phyloP scores from a whole-genome alignment of 768 basidiomycete genomes.

The Podaxis sp. region DNA sequence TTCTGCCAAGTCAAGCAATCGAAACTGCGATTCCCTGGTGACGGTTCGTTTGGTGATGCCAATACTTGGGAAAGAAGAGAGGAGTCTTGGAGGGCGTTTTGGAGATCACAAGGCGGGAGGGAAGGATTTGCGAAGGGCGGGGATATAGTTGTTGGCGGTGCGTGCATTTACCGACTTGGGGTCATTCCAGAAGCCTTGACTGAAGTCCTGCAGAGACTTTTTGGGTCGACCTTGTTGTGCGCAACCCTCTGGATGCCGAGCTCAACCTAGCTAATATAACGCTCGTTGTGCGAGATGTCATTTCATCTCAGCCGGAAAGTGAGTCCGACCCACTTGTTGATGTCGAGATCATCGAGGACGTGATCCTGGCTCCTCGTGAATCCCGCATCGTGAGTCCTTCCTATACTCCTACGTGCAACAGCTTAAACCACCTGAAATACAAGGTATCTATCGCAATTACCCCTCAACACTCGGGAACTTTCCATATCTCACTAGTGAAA shows the following conservation, averaged over 20 bases:
- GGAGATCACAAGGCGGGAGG: constrained; percentile 47
- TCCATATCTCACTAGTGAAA: constrained; percentile 52
- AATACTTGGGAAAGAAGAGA: constrained; percentile 63
- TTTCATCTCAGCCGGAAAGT: constrained; percentile 22
- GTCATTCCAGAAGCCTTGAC: not conserved
- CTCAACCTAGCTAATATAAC: constrained; percentile 64
- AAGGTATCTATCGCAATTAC: constrained; percentile 65
- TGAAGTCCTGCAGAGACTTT: constrained; percentile 51
- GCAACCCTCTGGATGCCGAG: constrained; percentile 72
- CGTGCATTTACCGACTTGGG: constrained; percentile 9
- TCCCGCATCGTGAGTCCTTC: constrained; percentile 49
- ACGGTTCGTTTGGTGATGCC: constrained; percentile 37
- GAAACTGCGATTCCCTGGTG: constrained; percentile 50
- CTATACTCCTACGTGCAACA: not conserved
- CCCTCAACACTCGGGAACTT: constrained; percentile 41
- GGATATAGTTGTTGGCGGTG: constrained; percentile 63
- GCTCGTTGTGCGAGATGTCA: constrained; percentile 42
- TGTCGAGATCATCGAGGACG: constrained; percentile 56
- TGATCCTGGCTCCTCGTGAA: constrained; percentile 61
- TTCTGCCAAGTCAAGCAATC: constrained; percentile 61
- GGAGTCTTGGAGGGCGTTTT: constrained; percentile 59
- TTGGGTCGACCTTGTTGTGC: constrained; percentile 68
- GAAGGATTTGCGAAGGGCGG: constrained; percentile 50
- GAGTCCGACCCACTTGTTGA: constrained; percentile 39
- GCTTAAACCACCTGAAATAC: not conserved